phyloP scores from a whole-genome alignment of 306 rosid species.

The Prunus mira region DNA sequence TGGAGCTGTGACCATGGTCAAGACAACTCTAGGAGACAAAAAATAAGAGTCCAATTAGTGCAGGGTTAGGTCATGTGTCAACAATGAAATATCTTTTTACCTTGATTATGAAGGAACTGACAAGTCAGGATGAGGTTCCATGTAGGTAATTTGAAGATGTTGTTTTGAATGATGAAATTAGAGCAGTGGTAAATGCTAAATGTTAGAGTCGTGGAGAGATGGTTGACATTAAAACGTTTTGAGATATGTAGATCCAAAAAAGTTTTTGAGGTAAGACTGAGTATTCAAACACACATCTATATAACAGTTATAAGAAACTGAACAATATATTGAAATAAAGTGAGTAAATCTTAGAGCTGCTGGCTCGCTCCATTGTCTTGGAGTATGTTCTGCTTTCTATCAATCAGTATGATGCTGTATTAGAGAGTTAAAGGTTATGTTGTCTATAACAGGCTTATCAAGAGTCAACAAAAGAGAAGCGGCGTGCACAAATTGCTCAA shows the following conservation, averaged over 20 bases:
- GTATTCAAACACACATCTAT: too few species aligned
- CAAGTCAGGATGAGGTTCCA: neutral
- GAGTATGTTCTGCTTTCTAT: neutral
- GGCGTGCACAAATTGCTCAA: constrained; percentile 90
- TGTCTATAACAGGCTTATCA: constrained; percentile 74
- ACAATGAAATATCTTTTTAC: neutral
- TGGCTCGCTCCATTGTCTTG: neutral
- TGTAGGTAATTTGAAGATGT: neutral
- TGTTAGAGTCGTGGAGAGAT: too few species aligned
- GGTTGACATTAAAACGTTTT: too few species aligned
- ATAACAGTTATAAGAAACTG: too few species aligned
- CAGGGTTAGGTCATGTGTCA: neutral
- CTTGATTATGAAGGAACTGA: neutral
- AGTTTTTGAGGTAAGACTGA: too few species aligned
- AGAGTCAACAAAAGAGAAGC: constrained; percentile 94
- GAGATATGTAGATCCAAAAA: too few species aligned
- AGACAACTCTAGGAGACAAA: neutral
- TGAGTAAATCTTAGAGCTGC: too few species aligned
- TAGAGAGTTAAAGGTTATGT: constrained; percentile 20
- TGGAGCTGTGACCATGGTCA: neutral
- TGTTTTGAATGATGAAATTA: too few species aligned
- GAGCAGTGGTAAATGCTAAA: too few species aligned
- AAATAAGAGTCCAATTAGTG: neutral
- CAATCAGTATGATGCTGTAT: neutral
- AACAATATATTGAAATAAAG: too few species aligned